phyloP scores from a whole-genome alignment of 179 eudicot genomes.

The Actinidia polygama region DNA sequence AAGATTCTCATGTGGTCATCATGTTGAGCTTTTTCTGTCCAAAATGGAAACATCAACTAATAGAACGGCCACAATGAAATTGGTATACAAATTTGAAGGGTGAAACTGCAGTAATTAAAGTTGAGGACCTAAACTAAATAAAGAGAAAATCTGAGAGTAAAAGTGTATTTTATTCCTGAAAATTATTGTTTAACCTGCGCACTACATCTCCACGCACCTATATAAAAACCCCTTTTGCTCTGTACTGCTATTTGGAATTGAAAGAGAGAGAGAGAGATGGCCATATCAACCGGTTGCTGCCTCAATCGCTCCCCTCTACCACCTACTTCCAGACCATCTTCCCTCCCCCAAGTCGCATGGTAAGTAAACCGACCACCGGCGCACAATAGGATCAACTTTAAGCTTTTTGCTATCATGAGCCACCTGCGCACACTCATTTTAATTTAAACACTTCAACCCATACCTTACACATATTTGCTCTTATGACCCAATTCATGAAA shows the following conservation, averaged over 20 bases:
- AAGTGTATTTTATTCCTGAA: background rate
- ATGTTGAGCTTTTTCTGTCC: too few species aligned
- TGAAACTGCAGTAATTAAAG: too few species aligned
- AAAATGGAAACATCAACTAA: too few species aligned
- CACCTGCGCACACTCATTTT: background rate
- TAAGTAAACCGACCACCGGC: conserved; percentile 15
- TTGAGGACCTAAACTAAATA: too few species aligned
- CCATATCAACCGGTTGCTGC: conserved; percentile 40
- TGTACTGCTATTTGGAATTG: background rate
- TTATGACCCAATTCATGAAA: background rate
- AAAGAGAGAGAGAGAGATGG: conserved; percentile 29
- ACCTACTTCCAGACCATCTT: conserved; percentile 20
- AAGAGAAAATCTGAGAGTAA: too few species aligned
- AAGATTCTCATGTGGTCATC: too few species aligned
- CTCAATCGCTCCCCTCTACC: conserved; percentile 42
- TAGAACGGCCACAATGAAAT: too few species aligned
- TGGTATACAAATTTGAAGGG: too few species aligned
- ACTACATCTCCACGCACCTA: background rate
- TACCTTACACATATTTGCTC: background rate
- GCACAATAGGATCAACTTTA: background rate
- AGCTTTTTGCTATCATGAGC: background rate
- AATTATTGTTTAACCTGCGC: background rate
- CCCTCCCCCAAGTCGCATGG: conserved; percentile 37
- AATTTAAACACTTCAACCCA: background rate
- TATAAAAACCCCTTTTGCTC: background rate